Percentiles rank a stretch among this genome's conserved stretches.
Conservation (phyloP, 2,329 filamentous ascomycete species). For the Paraconiothyrium sp. region DNA sequence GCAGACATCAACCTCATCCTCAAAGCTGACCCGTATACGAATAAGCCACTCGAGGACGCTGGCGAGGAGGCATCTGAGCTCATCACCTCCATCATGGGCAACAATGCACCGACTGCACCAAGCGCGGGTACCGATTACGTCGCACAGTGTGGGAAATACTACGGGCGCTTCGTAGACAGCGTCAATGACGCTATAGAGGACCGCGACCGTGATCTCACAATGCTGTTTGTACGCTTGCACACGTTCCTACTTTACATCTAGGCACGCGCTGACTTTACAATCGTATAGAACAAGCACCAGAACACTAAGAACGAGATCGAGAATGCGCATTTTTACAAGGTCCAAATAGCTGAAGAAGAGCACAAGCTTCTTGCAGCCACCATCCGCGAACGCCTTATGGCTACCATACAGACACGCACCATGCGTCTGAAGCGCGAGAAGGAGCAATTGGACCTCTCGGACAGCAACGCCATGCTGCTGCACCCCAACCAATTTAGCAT, state of each 20-base stretch:
- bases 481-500: conserved; percentile 74
- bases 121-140: conserved; percentile 74
- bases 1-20: conserved; percentile 87
- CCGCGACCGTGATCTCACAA: conserved; percentile 82
- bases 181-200: conserved; percentile 89
- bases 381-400: conserved; percentile 68
- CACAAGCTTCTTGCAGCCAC: conserved; percentile 67
- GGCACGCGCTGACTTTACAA: conserved; percentile 25
- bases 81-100: conserved; percentile 57
- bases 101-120: conserved; percentile 51
- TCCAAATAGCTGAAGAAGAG: conserved; percentile 70
- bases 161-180: conserved; percentile 84
- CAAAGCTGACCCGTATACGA: conserved; percentile 81
- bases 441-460: conserved; percentile 72
- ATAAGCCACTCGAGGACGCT: conserved; percentile 72
- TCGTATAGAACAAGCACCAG: conserved; percentile 64
- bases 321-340: conserved; percentile 66
- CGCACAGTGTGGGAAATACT: conserved; percentile 77
- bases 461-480: conserved; percentile 71
- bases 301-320: conserved; percentile 65
- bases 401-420: conserved; percentile 66
- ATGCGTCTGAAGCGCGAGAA: conserved; percentile 69
- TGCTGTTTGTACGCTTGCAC: conserved; percentile 73
- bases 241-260: neutral
- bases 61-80: conserved; percentile 73